These are phyloP conservation scores for Lanzia echinophila DNA, from an alignment of 2,329 filamentous ascomycete species.

Conservation along the genomic window DNA sequence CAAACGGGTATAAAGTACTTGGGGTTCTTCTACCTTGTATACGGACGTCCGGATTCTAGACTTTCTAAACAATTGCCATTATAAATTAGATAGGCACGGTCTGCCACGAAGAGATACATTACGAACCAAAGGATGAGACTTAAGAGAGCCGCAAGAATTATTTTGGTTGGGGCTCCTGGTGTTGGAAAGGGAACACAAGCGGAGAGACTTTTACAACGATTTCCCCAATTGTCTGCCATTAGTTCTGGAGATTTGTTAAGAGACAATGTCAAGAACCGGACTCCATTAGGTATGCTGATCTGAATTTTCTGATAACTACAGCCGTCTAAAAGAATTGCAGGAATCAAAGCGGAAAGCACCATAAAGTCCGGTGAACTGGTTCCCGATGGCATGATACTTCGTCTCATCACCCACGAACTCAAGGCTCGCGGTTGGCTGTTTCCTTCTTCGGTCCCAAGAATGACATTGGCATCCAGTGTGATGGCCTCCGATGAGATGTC, in stretches of 20 bases:
- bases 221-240: constrained; percentile 83
- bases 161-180: constrained; percentile 82
- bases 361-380: constrained; percentile 90
- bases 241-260: constrained; percentile 90
- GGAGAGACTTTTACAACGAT: constrained; percentile 77
- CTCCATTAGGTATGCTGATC: constrained; percentile 63
- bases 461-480: constrained; percentile 23
- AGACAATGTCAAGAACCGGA: constrained; percentile 84
- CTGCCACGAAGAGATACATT: neutral
- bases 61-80: too few relatives aligned
- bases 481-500: constrained; percentile 27
- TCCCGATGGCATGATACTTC: constrained; percentile 82
- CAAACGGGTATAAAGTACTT: neutral
- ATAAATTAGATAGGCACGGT: too few relatives aligned
- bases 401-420: constrained; percentile 86
- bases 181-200: constrained; percentile 97
- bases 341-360: constrained; percentile 81
- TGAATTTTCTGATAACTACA: neutral
- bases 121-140: constrained; percentile 49
- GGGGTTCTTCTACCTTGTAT: neutral
- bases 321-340: constrained; percentile 38
- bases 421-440: constrained; percentile 77
- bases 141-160: constrained; percentile 78
- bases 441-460: constrained; percentile 34
- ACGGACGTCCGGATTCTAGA: too few relatives aligned